Percentiles rank a stretch among this genome's conserved stretches.
Conservation (phyloP, 176 grass and related monocot genomes). For the Carex myosuroides region DNA sequence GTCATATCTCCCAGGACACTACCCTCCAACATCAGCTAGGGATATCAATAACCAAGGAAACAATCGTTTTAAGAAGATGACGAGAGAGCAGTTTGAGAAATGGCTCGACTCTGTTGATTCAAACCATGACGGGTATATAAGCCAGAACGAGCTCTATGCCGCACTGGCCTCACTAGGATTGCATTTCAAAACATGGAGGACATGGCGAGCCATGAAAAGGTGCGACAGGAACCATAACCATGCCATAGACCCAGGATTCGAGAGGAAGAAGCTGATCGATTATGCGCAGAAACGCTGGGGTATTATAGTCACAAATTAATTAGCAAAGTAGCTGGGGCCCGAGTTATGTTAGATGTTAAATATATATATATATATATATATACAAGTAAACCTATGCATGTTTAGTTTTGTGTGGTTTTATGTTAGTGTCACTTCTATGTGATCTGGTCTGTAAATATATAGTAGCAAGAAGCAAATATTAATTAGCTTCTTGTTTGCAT, state of each 20-base stretch:
- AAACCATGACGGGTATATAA: constrained; percentile 17
- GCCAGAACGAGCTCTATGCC: not conserved
- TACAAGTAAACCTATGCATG: not conserved
- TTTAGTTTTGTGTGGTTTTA: not conserved
- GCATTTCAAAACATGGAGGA: constrained; percentile 13
- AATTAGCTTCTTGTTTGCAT: not conserved
- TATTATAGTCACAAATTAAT: constrained; percentile 12
- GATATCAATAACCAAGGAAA: not conserved
- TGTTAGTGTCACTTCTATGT: not conserved
- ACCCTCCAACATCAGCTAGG: not conserved
- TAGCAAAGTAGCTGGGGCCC: not conserved
- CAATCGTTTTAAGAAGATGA: not conserved
- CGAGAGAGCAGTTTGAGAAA: constrained; percentile 12
- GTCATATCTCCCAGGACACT: not conserved
- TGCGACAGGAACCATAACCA: constrained; percentile 3
- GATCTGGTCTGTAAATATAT: not conserved
- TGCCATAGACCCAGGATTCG: constrained; percentile 4
- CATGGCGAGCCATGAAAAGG: constrained; percentile 9
- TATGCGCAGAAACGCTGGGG: constrained; percentile 11
- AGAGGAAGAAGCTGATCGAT: constrained; percentile 13
- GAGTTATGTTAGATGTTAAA: not conserved
- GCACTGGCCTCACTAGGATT: not conserved
- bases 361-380: not conserved
- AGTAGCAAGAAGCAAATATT: not conserved
- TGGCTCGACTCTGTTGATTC: constrained; percentile 8